Percentiles rank a stretch among this genome's conserved stretches.
Conservation (phyloP, 1,284 basidiomycete species). For the Cutaneotrichosporon curvatum region DNA sequence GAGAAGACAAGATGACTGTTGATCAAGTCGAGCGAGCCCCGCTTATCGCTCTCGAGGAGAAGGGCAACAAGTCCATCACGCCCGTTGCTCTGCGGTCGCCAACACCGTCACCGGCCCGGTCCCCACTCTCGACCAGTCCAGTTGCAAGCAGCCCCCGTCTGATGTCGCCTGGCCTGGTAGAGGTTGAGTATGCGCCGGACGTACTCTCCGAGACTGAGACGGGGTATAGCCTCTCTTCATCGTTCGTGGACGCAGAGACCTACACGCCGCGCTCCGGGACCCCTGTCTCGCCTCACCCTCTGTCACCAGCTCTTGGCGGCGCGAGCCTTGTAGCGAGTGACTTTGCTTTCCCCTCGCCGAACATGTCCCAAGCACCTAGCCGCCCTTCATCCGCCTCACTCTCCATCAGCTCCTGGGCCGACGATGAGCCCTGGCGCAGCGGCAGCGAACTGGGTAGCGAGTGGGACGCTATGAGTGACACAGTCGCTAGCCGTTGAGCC, state of each 20-base stretch:
- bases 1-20: neutral
- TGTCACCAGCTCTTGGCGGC: too few species aligned
- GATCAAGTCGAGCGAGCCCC: neutral
- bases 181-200: neutral
- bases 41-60: neutral
- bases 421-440: constrained; percentile 12
- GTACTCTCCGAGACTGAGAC: too few species aligned
- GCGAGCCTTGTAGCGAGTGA: neutral
- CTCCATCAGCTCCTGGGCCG: constrained; percentile 8
- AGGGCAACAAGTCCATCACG: too few species aligned
- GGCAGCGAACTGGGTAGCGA: constrained; percentile 10
- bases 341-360: constrained; percentile 2
- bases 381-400: neutral
- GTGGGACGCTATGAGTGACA: constrained; percentile 14
- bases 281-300: neutral
- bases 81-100: too few species aligned
- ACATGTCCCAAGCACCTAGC: neutral
- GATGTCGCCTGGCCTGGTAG: neutral
- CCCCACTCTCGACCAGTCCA: too few species aligned
- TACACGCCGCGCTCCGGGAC: constrained; percentile 15
- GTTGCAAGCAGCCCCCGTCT: too few species aligned
- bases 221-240: neutral
- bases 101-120: too few species aligned
- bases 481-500: too few species aligned
- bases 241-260: constrained; percentile 15